phyloP scores from a whole-genome alignment of 306 rosid species.

The Cucumis melo region DNA sequence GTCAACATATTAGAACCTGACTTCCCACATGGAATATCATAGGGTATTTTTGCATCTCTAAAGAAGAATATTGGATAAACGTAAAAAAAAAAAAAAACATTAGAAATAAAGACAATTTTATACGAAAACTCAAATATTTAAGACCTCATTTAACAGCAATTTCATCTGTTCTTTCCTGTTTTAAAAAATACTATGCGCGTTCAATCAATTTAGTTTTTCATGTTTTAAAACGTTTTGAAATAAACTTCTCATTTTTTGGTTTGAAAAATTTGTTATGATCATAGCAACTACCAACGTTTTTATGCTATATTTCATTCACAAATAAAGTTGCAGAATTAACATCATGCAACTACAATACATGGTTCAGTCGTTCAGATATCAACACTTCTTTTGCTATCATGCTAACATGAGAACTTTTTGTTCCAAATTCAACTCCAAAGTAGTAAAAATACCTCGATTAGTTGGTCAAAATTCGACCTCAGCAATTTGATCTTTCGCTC shows the following conservation, averaged over 20 bases:
- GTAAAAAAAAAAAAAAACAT: neutral
- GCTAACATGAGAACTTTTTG: neutral
- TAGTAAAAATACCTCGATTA: slow-evolving; percentile 46
- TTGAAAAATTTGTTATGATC: neutral
- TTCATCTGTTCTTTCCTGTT: neutral
- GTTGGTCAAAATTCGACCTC: slow-evolving; percentile 86
- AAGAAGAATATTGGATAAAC: neutral
- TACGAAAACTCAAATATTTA: neutral
- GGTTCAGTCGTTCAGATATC: neutral
- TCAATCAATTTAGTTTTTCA: neutral
- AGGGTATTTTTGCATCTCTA: neutral
- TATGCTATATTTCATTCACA: neutral
- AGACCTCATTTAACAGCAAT: neutral
- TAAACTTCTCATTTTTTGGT: neutral
- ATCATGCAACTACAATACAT: neutral
- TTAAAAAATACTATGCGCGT: neutral
- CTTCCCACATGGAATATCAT: neutral
- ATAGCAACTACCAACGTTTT: neutral
- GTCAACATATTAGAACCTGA: neutral
- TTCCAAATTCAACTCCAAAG: neutral
- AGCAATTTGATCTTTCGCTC: slow-evolving; percentile 77
- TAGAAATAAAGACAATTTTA: neutral
- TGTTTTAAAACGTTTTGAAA: neutral
- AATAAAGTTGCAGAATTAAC: neutral
- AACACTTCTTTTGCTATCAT: neutral